Percentiles rank a stretch among this genome's conserved stretches.
phyloP scores from a whole-genome alignment of 1,139 yeast species.

The Hemisphaericaspora xylofermentans region DNA sequence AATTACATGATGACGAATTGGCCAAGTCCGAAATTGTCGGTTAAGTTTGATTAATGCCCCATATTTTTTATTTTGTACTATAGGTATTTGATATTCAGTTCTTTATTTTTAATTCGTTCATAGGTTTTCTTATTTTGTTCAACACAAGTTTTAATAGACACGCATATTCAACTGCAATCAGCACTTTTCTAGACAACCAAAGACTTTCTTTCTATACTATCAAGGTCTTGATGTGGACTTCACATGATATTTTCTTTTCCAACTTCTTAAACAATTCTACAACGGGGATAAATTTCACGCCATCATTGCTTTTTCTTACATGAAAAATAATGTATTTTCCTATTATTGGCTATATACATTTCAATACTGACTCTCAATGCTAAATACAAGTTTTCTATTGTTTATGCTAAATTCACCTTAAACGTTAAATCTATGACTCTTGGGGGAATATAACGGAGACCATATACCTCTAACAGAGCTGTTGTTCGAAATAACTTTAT shows the following conservation, averaged over 20 bases:
- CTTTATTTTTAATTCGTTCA: not conserved
- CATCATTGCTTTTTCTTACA: no score
- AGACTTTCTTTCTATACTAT: no score
- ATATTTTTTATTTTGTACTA: not conserved
- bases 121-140: conserved; percentile 2
- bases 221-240: no score
- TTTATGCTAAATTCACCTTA: conserved; percentile 27
- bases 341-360: not conserved
- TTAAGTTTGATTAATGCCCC: not conserved
- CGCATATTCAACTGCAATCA: not conserved
- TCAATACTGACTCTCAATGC: not conserved
- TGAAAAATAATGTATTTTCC: no score
- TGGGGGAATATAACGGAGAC: conserved; percentile 90
- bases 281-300: no score
- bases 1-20: conserved; percentile 13
- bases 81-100: not conserved
- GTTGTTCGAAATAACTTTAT: conserved; percentile 77
- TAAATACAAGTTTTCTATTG: conserved; percentile 6
- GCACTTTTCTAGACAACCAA: no score
- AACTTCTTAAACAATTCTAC: no score
- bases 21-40: conserved; percentile 6
- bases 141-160: conserved; percentile 3
- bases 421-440: conserved; percentile 65
- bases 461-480: conserved; percentile 93
- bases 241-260: no score